phyloP scores from a whole-genome alignment of 2,329 filamentous ascomycete species.

The Alternaria triticina region DNA sequence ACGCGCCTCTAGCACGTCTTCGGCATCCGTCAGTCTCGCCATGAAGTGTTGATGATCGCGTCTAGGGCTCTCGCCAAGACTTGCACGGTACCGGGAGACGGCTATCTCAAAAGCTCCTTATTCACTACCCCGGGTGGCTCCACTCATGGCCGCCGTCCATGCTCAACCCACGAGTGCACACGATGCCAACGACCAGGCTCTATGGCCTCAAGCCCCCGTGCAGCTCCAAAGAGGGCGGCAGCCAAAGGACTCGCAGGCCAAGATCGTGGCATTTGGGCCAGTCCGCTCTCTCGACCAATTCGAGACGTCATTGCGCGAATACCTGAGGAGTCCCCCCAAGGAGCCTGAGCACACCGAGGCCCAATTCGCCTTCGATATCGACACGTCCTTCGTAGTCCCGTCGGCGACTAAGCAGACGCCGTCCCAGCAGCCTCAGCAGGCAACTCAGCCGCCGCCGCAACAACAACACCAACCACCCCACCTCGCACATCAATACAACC shows the following conservation, averaged over 20 bases:
- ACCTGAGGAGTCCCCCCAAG: constrained; percentile 41
- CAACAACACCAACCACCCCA: constrained; percentile 10
- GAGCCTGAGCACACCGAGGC: constrained; percentile 48
- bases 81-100: constrained; percentile 8
- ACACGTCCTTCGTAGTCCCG: constrained; percentile 43
- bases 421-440: constrained; percentile 3
- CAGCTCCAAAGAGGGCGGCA: constrained; percentile 46
- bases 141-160: constrained; percentile 32
- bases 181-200: constrained; percentile 18
- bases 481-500: constrained; percentile 17
- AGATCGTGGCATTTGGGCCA: constrained; percentile 36
- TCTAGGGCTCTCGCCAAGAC: constrained; percentile 7
- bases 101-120: constrained; percentile 14
- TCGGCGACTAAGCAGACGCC: constrained; percentile 3
- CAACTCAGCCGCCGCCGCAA: not conserved
- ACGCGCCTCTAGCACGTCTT: not conserved
- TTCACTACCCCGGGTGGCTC: constrained; percentile 18
- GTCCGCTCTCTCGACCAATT: constrained; percentile 46
- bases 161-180: constrained; percentile 15
- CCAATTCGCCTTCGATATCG: constrained; percentile 48
- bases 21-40: not conserved
- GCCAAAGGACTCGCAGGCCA: constrained; percentile 45
- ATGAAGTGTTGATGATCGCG: constrained; percentile 8
- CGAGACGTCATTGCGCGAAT: constrained; percentile 44
- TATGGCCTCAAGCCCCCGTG: constrained; percentile 27